Percentiles rank a stretch among this genome's conserved stretches.
These are phyloP conservation scores for Termitomyces sp. DNA, from an alignment of 768 basidiomycete genomes.

Conservation along the genomic window DNA sequence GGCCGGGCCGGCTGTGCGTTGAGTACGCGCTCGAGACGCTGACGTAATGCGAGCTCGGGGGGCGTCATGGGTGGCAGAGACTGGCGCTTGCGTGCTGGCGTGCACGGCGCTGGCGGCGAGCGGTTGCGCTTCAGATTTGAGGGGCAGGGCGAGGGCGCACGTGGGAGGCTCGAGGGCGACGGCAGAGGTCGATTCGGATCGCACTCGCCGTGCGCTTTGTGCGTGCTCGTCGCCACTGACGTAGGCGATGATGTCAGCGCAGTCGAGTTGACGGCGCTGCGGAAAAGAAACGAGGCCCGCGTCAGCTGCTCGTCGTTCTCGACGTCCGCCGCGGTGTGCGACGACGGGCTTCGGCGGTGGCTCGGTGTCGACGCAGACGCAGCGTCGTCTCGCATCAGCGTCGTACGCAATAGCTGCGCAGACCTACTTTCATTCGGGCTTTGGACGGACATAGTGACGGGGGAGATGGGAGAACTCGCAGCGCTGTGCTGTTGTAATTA, in stretches of 20 bases:
- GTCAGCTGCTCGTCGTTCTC: constrained; percentile 17
- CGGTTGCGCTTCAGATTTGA: neutral
- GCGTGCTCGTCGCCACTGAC: neutral
- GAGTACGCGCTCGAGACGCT: constrained; percentile 52
- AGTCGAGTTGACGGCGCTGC: constrained; percentile 24
- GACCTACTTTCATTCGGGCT: neutral
- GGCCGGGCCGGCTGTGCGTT: constrained; percentile 2
- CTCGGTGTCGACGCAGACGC: neutral
- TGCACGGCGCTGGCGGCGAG: neutral
- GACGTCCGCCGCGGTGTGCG: constrained; percentile 10
- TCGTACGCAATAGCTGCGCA: constrained; percentile 3
- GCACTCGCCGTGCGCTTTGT: neutral
- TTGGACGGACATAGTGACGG: neutral
- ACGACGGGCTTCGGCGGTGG: constrained; percentile 25
- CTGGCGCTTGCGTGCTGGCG: constrained; percentile 8
- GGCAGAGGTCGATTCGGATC: neutral
- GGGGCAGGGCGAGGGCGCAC: neutral
- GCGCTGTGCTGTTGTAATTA: neutral
- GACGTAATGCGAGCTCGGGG: constrained; percentile 52
- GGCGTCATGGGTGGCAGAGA: constrained; percentile 33
- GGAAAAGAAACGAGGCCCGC: constrained; percentile 29
- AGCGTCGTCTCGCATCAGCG: neutral
- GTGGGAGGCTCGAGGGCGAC: neutral
- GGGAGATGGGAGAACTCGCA: neutral
- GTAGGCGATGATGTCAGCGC: neutral